phyloP scores from a whole-genome alignment of 2,329 filamentous ascomycete species.

The Myotisia sp. region DNA sequence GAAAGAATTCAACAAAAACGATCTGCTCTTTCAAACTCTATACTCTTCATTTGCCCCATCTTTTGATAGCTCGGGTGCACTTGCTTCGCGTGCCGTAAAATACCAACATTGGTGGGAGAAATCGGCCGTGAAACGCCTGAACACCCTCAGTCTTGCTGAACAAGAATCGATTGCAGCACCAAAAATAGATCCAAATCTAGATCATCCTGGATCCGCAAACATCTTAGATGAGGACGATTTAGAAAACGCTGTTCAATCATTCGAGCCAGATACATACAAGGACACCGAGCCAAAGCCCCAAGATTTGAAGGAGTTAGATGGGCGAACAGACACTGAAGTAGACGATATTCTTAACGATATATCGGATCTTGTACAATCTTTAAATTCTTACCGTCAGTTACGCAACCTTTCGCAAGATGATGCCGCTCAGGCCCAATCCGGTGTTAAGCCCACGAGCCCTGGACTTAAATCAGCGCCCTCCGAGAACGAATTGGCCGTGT shows the following conservation, averaged over 20 bases:
- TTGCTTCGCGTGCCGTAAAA: conserved; percentile 30
- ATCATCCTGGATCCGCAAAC: conserved; percentile 1
- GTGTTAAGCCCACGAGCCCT: conserved; percentile 15
- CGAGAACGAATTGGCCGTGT: conserved; percentile 43
- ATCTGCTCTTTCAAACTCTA: conserved; percentile 16
- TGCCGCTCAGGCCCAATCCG: conserved; percentile 19
- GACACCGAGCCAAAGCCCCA: conserved; percentile 17
- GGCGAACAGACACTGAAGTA: conserved; percentile 30
- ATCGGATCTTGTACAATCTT: conserved; percentile 45
- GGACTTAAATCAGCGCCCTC: conserved; percentile 40
- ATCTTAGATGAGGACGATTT: conserved; percentile 26
- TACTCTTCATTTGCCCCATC: conserved; percentile 38
- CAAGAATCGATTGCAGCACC: conserved; percentile 1
- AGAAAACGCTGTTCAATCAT: conserved; percentile 30
- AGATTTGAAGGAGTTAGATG: conserved; percentile 7
- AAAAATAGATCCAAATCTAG: conserved; percentile 12
- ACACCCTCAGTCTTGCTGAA: conserved; percentile 21
- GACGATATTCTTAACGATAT: conserved; percentile 43
- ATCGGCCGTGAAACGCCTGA: conserved; percentile 26
- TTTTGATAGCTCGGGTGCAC: conserved; percentile 31
- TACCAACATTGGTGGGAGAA: conserved; percentile 34
- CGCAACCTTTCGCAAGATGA: conserved; percentile 34
- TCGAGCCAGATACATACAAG: conserved; percentile 21
- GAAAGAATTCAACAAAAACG: conserved; percentile 15
- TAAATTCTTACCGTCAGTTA: conserved; percentile 49